Base-by-base conservation (phyloP, 2,329 filamentous ascomycete species). In the Ceratocystis cacaofunesta region DNA sequence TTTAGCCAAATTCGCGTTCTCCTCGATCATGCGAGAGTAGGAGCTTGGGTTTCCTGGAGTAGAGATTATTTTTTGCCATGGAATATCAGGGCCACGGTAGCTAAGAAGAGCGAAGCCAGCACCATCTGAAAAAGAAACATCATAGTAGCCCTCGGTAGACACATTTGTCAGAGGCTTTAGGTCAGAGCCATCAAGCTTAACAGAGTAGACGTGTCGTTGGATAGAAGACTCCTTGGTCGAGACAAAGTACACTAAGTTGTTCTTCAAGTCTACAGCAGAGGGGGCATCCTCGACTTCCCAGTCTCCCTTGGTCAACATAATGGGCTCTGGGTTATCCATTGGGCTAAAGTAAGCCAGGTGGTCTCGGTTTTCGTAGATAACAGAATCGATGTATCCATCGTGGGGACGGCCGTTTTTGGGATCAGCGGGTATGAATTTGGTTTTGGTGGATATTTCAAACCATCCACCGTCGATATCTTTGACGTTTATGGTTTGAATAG, bases 291-390 rank as follows among this genome's bases (percentile, higher is more conserved):
- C 89, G 0, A 99, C 92, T 74, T 99, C 95, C 92, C 92, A 99
- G 41, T 87, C 74, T 4, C 94, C 94, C 46, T 88, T 85, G 0
- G 94, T 99, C 50, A 99, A 83, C 79, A 95, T 84, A 60, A 89
- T 77, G 5, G 94, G 92, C n/a, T 88, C 78, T 0, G 88, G 79
- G 70, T 86, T 92, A 70, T 97, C 89, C 63, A 97, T 76, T 1
- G 94, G 92, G 0, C 87, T 86, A 73, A 96, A 99, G 76, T 97
- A 97, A 0, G 88, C 94, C 62, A 99, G 78, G 71, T 99, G 94
- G 70, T 97, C 90, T 70, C 89, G 90, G 65, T 91, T 87, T 22
- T 95, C 83, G 72, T 95, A 80, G 65, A 97, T 88, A 67, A 97
- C 79, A 0, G 88, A 91, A 74, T 99, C 94, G 68, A 99, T 86